These are phyloP conservation scores for Stephanodiscus triporus DNA, from an alignment of 108 stramenopile genomes.

Conservation along the genomic window DNA sequence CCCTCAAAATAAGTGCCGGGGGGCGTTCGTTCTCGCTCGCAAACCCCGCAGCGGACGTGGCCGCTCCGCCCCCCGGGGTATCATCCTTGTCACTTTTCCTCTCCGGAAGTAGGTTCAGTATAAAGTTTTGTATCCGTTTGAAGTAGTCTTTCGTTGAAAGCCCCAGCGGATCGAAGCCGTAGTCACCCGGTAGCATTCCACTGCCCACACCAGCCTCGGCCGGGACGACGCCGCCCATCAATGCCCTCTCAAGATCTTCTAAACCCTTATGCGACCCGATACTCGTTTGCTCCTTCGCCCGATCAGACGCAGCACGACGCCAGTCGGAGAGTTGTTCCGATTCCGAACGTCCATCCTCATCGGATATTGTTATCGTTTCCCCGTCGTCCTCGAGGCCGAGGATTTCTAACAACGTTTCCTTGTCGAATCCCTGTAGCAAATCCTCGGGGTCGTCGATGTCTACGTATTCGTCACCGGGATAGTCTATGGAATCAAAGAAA, in stretches of 20 bases:
- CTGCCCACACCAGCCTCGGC: slow-evolving; percentile 81
- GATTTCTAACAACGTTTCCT: slow-evolving; percentile 47
- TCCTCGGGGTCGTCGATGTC: slow-evolving; percentile 31
- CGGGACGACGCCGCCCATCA: slow-evolving; percentile 66
- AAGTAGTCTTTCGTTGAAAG: slow-evolving; percentile 77
- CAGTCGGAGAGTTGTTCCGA: slow-evolving; percentile 15
- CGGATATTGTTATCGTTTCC: slow-evolving; percentile 25
- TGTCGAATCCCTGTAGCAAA: slow-evolving; percentile 42
- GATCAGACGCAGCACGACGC: slow-evolving; percentile 5
- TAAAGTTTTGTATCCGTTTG: slow-evolving; percentile 53
- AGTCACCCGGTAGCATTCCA: slow-evolving; percentile 81
- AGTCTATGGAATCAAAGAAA: slow-evolving; percentile 28
- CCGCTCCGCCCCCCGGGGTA: slow-evolving; percentile 22
- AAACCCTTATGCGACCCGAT: slow-evolving; percentile 51
- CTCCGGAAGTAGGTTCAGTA: slow-evolving; percentile 61
- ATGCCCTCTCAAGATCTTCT: slow-evolving; percentile 69
- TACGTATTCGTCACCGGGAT: slow-evolving; percentile 26
- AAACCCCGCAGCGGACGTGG: slow-evolving; percentile 33
- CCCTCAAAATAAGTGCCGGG: slow-evolving; percentile 72
- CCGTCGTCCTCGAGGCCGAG: slow-evolving; percentile 38
- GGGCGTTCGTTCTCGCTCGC: slow-evolving; percentile 56
- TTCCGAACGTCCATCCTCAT: slow-evolving; percentile 9
- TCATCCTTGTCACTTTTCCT: slow-evolving; percentile 26
- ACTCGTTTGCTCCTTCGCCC: neutral
- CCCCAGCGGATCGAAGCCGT: slow-evolving; percentile 83